Evolutionary conservation across 371 early-diverging fungal genomes (phyloP), one percentile per base, ranked within the genome.

Genomic region (Batrachochytrium dendrobatidis): DNA sequence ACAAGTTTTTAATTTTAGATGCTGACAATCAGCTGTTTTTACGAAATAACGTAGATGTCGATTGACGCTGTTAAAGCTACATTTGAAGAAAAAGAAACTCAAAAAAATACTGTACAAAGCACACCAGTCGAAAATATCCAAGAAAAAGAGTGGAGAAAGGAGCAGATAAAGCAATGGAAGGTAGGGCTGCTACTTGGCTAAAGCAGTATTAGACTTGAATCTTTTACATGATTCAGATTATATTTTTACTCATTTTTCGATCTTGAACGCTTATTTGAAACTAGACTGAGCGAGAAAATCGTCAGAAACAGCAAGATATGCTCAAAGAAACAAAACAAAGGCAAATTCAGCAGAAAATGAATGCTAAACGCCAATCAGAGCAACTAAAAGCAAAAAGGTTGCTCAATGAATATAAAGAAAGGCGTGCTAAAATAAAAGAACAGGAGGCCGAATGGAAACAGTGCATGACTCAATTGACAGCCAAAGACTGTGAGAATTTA

Each of bases 221-320:
- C 29, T 4, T 1, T 35, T 34, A 12, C 31, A n/a, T n/a, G n/a
- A n/a, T n/a, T n/a, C n/a, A n/a, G n/a, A n/a, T n/a, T n/a, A n/a
- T n/a, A n/a, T n/a, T n/a, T n/a, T n/a, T n/a, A n/a, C n/a, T n/a
- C n/a, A n/a, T n/a, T n/a, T n/a, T n/a, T n/a, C n/a, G n/a, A n/a
- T n/a, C n/a, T n/a, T n/a, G n/a, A n/a, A n/a, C n/a, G n/a, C n/a
- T n/a, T n/a, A n/a, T n/a, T n/a, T n/a, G n/a, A n/a, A n/a, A n/a
- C n/a, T n/a, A n/a, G n/a, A n/a, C n/a, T n/a, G n/a, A n/a, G n/a
- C 25, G 20, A 1, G 10, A 24, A n/a, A 22, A 18, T 28, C 20
- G 20, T 44, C 18, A 49, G 58, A 62, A 58, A 20, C 39, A 52
- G 54, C 69, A 58, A 20, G 46, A 58, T 30, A 58, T 28, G 30